Evolutionary conservation across 1,284 basidiomycete genomes (phyloP), one percentile per base, ranked within the genome.

Genomic region (Ceratobasidium sp.): DNA sequence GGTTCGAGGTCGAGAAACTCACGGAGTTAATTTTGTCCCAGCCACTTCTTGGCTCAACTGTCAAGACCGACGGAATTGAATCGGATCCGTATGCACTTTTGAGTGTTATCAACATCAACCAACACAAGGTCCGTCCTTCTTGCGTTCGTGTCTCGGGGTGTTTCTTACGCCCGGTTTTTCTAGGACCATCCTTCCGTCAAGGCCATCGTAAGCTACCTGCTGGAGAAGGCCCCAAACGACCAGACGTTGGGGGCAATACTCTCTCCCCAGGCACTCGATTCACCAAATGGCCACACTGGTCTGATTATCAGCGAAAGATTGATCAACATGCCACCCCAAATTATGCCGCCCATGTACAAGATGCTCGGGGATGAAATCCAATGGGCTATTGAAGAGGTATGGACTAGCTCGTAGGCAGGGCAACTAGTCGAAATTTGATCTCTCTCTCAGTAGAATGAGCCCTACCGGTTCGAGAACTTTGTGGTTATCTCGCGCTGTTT

Each of bases 241-340:
- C 81, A 84, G 4, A 82, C 85, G 0, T 86, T 93, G 15, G 85
- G 88, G 78, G 78, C 81, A 5, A 83, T 92, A n/a, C 85, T 91
- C 74, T 85, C 85, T 1, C 84, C 77, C 3, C 66, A 78, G 45
- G 36, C 77, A 6, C 75, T 79, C 29, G 85, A 74, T 79, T 82
- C 48, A 77, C 86, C 82, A 15, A 75, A 80, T 3, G 81, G 80
- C 31, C 89, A 92, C 75, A 88, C 96, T 65, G 96, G 94, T 0
- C 86, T 97, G 24, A 86, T 97, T 15, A 85, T 98, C 78, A 93
- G 91, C 75, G 94, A 97, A 80, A 87, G 96, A 1, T 85, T 98
- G 73, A 88, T 97, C 79, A 98, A 98, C 82, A 95, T 98, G 89
- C 96, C 96, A 0, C 90, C 95, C 3, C 93, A 97, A 79, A 89